These are phyloP conservation scores for Lactifluus subvellereus DNA, from an alignment of 768 basidiomycete genomes.

Conservation along the genomic window DNA sequence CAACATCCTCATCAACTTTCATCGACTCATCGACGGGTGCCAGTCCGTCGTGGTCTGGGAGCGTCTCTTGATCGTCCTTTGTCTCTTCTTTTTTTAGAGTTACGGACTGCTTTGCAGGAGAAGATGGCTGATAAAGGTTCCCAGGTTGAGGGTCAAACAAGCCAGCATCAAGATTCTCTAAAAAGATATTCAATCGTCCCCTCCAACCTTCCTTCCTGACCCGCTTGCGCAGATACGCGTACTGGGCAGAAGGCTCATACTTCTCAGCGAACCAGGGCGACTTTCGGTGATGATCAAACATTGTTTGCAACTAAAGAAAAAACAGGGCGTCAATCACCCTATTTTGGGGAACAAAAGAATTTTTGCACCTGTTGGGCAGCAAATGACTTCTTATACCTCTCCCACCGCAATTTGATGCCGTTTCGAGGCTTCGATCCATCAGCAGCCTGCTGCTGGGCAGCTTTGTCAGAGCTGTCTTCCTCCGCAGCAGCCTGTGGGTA, in stretches of 20 bases:
- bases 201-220: slow-evolving; percentile 84
- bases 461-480: slow-evolving; percentile 80
- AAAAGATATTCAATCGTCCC: slow-evolving; percentile 62
- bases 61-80: slow-evolving; percentile 33
- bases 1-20: slow-evolving; percentile 75
- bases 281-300: slow-evolving; percentile 92
- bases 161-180: slow-evolving; percentile 76
- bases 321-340: slow-evolving; percentile 10
- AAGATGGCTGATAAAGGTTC: slow-evolving; percentile 48
- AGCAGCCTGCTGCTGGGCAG: slow-evolving; percentile 75
- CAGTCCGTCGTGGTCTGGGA: slow-evolving; percentile 26
- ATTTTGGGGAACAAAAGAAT: slow-evolving; percentile 1
- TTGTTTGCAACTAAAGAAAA: slow-evolving; percentile 69
- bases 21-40: slow-evolving; percentile 50
- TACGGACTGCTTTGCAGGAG: slow-evolving; percentile 46
- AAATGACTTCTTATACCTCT: slow-evolving; percentile 92
- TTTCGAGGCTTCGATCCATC: slow-evolving; percentile 80
- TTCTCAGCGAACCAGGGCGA: slow-evolving; percentile 98
- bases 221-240: slow-evolving; percentile 63
- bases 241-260: slow-evolving; percentile 77
- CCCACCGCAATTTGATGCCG: slow-evolving; percentile 79
- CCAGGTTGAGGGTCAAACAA: slow-evolving; percentile 76
- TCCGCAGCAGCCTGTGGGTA: slow-evolving; percentile 72
- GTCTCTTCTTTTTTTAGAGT: slow-evolving; percentile 40
- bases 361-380: slow-evolving; percentile 73